phyloP scores from a whole-genome alignment of 345 rosid species.

The Gossypium ekmanianum region DNA sequence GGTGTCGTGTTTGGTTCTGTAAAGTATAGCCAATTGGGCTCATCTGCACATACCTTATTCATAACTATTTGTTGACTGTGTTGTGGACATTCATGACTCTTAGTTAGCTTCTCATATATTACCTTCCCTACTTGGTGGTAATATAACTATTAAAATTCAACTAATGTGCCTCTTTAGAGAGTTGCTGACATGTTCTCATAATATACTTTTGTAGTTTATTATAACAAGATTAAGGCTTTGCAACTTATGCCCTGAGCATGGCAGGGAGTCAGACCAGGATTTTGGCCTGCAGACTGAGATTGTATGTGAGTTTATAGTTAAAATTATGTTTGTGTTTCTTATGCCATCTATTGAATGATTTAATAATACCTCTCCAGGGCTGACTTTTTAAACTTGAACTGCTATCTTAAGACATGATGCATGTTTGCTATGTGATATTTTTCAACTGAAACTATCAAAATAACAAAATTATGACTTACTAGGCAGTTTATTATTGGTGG shows the following conservation, averaged over 20 bases:
- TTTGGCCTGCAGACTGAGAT: not conserved
- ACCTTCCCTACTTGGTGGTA: not conserved
- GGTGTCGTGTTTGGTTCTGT: constrained; percentile 40
- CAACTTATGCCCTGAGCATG: not conserved
- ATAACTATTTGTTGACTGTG: constrained; percentile 31
- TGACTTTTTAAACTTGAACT: not conserved
- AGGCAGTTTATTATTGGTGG: not conserved
- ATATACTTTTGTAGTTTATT: not conserved
- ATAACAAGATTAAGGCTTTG: not conserved
- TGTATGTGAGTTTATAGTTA: not conserved
- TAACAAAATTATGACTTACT: not conserved
- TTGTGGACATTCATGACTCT: constrained; percentile 25
- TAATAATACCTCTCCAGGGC: not conserved
- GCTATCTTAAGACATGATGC: not conserved
- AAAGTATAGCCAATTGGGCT: constrained; percentile 47
- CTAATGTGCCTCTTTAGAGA: not conserved
- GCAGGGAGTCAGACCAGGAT: not conserved
- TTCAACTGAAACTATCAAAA: not conserved
- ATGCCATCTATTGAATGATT: not conserved
- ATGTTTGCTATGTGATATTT: not conserved
- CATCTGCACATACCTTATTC: constrained; percentile 40
- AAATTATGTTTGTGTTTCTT: not conserved
- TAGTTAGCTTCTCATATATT: constrained; percentile 22
- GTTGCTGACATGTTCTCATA: not conserved
- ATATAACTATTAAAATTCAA: not conserved